Percentiles rank a stretch among this genome's conserved stretches.
These are phyloP conservation scores for Physcia stellaris DNA, from an alignment of 495 filamentous ascomycete genomes.

Conservation along the genomic window DNA sequence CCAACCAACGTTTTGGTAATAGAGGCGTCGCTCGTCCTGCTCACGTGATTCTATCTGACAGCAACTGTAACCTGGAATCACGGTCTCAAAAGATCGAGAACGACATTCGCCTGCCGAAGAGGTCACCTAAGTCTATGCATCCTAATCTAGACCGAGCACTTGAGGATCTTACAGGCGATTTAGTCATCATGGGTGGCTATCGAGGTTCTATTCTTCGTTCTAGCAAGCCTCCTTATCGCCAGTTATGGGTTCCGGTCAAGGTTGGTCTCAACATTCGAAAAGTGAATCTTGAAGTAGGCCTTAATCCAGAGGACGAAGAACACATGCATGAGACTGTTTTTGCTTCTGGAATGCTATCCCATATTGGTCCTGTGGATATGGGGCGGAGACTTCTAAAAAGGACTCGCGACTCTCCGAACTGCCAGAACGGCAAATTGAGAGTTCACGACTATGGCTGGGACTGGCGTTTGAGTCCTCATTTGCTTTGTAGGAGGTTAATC, in stretches of 20 bases:
- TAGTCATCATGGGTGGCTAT: slow-evolving; percentile 86
- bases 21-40: no score
- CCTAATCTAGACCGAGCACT: slow-evolving; percentile 51
- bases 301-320: slow-evolving; percentile 76
- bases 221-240: slow-evolving; percentile 64
- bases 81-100: slow-evolving; percentile 5
- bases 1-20: no score
- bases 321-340: slow-evolving; percentile 68
- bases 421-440: slow-evolving; percentile 52
- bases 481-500: slow-evolving; percentile 56
- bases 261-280: slow-evolving; percentile 85
- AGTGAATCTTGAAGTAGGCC: slow-evolving; percentile 79
- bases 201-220: slow-evolving; percentile 79
- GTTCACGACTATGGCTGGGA: slow-evolving; percentile 92
- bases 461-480: slow-evolving; percentile 77
- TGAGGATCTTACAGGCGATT: slow-evolving; percentile 61
- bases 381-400: slow-evolving; percentile 69
- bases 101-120: neutral
- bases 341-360: slow-evolving; percentile 71
- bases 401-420: slow-evolving; percentile 58
- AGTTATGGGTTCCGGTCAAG: slow-evolving; percentile 89
- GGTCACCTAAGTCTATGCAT: slow-evolving; percentile 21
- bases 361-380: slow-evolving; percentile 88
- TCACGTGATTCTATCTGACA: neutral
- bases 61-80: neutral